Percentiles rank a stretch among this genome's conserved stretches.
These are phyloP conservation scores for Stemphylium beticola DNA, from an alignment of 2,329 filamentous ascomycete species.

Conservation along the genomic window DNA sequence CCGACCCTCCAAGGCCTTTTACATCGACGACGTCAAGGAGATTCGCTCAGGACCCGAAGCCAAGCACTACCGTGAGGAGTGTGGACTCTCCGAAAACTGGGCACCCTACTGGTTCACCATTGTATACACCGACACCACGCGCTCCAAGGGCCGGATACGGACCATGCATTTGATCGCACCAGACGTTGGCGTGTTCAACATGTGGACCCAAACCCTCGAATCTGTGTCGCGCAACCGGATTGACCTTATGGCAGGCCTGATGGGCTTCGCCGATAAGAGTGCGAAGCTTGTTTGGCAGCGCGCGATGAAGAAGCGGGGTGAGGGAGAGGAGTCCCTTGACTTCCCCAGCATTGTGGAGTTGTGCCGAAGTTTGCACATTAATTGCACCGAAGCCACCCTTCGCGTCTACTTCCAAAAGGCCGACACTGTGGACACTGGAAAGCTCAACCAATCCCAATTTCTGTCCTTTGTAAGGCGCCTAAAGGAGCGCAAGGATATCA, in stretches of 20 bases:
- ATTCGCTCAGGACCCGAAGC: conserved; percentile 84
- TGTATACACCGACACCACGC: conserved; percentile 79
- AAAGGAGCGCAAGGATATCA: conserved; percentile 83
- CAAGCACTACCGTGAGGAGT: conserved; percentile 87
- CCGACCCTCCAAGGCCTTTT: conserved; percentile 81
- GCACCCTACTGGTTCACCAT: conserved; percentile 87
- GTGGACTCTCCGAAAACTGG: conserved; percentile 69
- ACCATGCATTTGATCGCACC: conserved; percentile 87
- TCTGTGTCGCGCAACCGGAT: conserved; percentile 85
- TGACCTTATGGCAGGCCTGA: conserved; percentile 86
- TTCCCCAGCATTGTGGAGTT: conserved; percentile 80
- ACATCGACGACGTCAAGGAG: conserved; percentile 94
- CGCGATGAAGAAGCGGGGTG: conserved; percentile 73
- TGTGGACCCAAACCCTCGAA: conserved; percentile 86
- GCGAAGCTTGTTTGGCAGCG: conserved; percentile 84
- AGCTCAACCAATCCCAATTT: conserved; percentile 81
- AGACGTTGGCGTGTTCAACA: conserved; percentile 70
- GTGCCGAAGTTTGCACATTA: conserved; percentile 90
- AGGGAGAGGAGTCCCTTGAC: conserved; percentile 74
- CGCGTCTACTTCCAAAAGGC: conserved; percentile 75
- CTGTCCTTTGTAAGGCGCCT: conserved; percentile 81
- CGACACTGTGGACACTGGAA: conserved; percentile 68
- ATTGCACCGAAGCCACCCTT: conserved; percentile 78
- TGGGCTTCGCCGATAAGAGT: conserved; percentile 76
- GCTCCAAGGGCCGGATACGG: conserved; percentile 76